Base-by-base conservation (phyloP, 2,329 filamentous ascomycete genomes). In the Gnomoniopsis smithogilvyi region DNA sequence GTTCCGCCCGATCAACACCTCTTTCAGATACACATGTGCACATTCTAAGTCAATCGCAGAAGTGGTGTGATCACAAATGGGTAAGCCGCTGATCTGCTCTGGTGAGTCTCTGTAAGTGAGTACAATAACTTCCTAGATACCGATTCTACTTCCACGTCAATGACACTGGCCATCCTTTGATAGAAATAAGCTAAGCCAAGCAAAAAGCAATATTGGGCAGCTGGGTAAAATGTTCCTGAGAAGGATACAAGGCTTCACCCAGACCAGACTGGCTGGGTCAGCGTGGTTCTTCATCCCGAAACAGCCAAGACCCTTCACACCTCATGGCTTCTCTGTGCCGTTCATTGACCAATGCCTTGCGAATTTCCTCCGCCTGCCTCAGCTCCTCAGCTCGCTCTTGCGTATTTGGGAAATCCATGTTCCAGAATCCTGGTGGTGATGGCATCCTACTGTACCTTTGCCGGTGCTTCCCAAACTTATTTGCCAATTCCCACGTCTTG, bases 391-490 rank as follows among this genome's bases (percentile, higher is more conserved):
- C 78, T 30, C 87, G 74, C 72, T 97, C 91, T 70, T 98, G 95
- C 1, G 95, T 97, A 26, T 78, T 86, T 1, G 94, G 93, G 70
- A 99, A 96, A 65, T 96, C 94, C 1, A 89, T 83, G 56, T 91
- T 82, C 95, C 95, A 99, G 70, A 91, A 98, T 0, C 92, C 93
- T 1, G 92, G 91, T 14, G 95, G 93, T 11, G 89, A 91, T 48
- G 77, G 79, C 63, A 84, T 81, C 53, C 92, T 83, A 61, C 87
- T 83, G 72, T 89, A 92, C 30, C 86, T 81, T 65, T 94, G 84
- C 58, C 89, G 82, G 73, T 97, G 93, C 69, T 82, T 91, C 6
- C 92, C 92, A 70, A 85, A 86, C 62, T 84, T 82, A 67, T 93
- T 87, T 1, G 93, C 89, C 63, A 96, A 76, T 51, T 87, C 79